Evolutionary conservation across 257 asterid genomes (phyloP), one percentile per base, ranked within the genome.

Genomic region (Thymus mandschuricus): DNA sequence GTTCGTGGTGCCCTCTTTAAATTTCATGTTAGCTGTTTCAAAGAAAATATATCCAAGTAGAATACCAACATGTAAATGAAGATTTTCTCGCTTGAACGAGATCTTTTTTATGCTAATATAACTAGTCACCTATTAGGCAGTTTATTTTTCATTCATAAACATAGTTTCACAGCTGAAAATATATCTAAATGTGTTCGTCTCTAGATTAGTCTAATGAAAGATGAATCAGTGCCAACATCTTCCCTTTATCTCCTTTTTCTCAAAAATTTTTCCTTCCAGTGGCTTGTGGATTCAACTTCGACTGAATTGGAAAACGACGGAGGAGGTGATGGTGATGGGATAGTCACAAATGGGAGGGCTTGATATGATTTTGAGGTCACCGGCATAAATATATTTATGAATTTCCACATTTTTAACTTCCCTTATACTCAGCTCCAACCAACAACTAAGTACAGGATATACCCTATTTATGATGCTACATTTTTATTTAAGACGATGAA

Each of bases 251-350:
- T 10, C 66, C 65, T 29, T 63, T 21, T 61, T 63, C 57, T 35
- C 55, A 68, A 54, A n/a, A 28, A 10, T 34, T 30, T 46, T 70
- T 69, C 56, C 75, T 77, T 73, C 85, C 89, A 91, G 97, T 76
- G 82, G 78, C 86, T 91, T 10, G 81, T 88, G 28, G 84, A 86
- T 46, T 83, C 92, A 65, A 87, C 90, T 28, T 55, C 60, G 75
- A 61, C 45, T 70, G 96, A 85, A 71, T 66, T 88, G 79, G 94
- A 82, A 64, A 77, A 71, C 27, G 86, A 74, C 28, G 86, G 83
- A 64, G 82, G 69, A 35, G 75, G 73, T 64, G 44, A 51, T 40
- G 77, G 74, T 57, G 87, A 81, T 45, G 80, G 64, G 72, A 69
- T 78, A 63, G 78, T 77, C 70, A 70, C 83, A 70, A 81, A 80